A percentile compares a stretch with the other conserved stretches of the same genome.
phyloP scores from a whole-genome alignment of 768 basidiomycete species.

The Termitomyces titanicus region DNA sequence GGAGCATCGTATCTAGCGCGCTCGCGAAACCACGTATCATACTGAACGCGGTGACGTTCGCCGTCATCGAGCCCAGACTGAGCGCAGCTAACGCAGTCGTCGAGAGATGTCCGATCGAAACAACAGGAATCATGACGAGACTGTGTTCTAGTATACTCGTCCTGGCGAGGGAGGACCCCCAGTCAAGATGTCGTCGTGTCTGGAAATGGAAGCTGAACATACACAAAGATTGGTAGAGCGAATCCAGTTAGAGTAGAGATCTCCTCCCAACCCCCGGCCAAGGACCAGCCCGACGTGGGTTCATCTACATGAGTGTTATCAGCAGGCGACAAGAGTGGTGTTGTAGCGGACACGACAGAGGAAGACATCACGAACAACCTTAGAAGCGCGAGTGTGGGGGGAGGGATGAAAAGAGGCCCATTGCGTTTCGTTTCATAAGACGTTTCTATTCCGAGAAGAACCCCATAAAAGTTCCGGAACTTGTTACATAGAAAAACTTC shows the following conservation, averaged over 20 bases:
- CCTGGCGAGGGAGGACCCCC: conserved; percentile 29
- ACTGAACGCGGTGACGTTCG: conserved; percentile 70
- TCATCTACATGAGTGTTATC: neutral
- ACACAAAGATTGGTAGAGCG: conserved; percentile 8
- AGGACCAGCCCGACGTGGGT: neutral
- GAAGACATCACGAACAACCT: neutral
- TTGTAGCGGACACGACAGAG: neutral
- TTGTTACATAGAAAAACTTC: neutral
- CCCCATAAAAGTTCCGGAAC: neutral
- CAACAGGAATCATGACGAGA: conserved; percentile 75
- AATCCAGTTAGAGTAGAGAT: neutral
- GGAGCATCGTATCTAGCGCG: conserved; percentile 89
- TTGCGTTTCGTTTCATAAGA: neutral
- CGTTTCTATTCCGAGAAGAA: no score
- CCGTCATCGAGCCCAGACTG: conserved; percentile 69
- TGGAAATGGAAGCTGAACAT: neutral
- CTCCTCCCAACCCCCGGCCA: conserved; percentile 6
- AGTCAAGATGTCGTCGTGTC: neutral
- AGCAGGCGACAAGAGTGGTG: neutral
- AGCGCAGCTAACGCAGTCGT: conserved; percentile 85
- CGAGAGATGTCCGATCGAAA: conserved; percentile 87
- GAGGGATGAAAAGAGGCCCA: neutral
- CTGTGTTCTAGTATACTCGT: conserved; percentile 84
- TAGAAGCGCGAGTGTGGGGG: neutral
- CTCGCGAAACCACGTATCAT: conserved; percentile 79